phyloP scores from a whole-genome alignment of 192 early-diverging fungal species.

The Ambispora gerdemannii region DNA sequence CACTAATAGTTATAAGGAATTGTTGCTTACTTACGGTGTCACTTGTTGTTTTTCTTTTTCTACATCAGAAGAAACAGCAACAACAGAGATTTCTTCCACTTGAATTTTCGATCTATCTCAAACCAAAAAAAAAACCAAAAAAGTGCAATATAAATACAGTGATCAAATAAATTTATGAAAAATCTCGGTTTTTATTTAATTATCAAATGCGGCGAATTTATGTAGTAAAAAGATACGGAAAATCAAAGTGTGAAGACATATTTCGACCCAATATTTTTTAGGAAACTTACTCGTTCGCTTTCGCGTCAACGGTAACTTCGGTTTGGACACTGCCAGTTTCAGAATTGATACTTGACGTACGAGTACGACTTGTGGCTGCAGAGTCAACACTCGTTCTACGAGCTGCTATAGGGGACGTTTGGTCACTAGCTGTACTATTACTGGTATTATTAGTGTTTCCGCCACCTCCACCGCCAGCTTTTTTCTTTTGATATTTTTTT shows the following conservation, averaged over 20 bases:
- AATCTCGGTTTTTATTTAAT: no score
- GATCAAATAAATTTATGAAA: no score
- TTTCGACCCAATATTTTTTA: not conserved
- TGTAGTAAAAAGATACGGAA: no score
- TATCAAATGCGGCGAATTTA: no score
- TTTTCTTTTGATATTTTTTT: conserved; percentile 28
- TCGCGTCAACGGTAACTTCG: not conserved
- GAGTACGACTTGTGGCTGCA: not conserved
- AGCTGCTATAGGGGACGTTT: not conserved
- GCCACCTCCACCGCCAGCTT: no score
- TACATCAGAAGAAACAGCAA: not conserved
- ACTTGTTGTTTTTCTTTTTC: not conserved
- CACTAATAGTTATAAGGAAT: not conserved
- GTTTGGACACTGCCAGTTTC: conserved; percentile 14
- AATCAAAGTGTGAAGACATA: no score
- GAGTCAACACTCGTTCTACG: conserved; percentile 16
- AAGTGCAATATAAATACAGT: no score
- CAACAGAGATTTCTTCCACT: not conserved
- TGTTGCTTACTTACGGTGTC: not conserved
- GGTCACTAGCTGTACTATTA: not conserved
- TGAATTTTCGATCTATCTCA: not conserved
- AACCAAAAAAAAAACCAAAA: not conserved
- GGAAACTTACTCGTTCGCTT: not conserved
- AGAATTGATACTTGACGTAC: conserved; percentile 10
- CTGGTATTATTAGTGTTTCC: no score